Evolutionary conservation across 2,329 filamentous ascomycete genomes (phyloP).

Genomic region (Talaromyces albobiverticillius): DNA sequence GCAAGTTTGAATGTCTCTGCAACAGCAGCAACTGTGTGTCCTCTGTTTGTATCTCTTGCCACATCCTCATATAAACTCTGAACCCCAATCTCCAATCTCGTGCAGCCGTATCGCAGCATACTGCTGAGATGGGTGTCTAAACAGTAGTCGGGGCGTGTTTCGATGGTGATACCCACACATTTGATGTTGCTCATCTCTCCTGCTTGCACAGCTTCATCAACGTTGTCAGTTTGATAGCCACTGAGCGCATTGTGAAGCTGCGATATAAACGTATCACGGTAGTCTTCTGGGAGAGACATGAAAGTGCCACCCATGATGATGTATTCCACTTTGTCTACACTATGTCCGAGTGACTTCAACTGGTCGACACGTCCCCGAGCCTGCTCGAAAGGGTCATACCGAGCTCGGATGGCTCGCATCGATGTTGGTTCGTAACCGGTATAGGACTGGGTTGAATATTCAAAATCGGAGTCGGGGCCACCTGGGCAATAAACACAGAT

Average conservation of each 20-base stretch:
- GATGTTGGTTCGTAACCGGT: slow-evolving; percentile 98
- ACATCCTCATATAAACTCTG: slow-evolving; percentile 98
- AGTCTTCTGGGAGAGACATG: slow-evolving; percentile 89
- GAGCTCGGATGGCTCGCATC: slow-evolving; percentile 94
- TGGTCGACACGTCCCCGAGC: slow-evolving; percentile 94
- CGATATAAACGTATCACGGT: slow-evolving; percentile 89
- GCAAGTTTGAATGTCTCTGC: slow-evolving; percentile 96
- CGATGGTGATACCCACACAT: slow-evolving; percentile 97
- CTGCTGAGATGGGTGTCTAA: slow-evolving; percentile 90
- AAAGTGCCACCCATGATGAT: slow-evolving; percentile 99
- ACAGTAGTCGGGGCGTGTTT: slow-evolving; percentile 95
- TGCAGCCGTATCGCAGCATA: slow-evolving; percentile 98
- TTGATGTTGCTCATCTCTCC: slow-evolving; percentile 97
- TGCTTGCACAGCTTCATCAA: slow-evolving; percentile 91
- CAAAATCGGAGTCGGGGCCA: slow-evolving; percentile 96
- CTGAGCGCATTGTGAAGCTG: slow-evolving; percentile 96
- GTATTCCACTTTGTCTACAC: slow-evolving; percentile 98
- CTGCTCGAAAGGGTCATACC: slow-evolving; percentile 98
- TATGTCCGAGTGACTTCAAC: slow-evolving; percentile 91
- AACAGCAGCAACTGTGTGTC: slow-evolving; percentile 91
- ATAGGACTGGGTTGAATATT: slow-evolving; percentile 98
- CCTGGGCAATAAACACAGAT: slow-evolving; percentile 99
- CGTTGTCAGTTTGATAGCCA: slow-evolving; percentile 89
- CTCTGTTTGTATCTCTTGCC: slow-evolving; percentile 94
- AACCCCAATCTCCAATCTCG: slow-evolving; percentile 88